Evolutionary conservation across 306 rosid species (phyloP).

Genomic region (Vicia sativa): DNA sequence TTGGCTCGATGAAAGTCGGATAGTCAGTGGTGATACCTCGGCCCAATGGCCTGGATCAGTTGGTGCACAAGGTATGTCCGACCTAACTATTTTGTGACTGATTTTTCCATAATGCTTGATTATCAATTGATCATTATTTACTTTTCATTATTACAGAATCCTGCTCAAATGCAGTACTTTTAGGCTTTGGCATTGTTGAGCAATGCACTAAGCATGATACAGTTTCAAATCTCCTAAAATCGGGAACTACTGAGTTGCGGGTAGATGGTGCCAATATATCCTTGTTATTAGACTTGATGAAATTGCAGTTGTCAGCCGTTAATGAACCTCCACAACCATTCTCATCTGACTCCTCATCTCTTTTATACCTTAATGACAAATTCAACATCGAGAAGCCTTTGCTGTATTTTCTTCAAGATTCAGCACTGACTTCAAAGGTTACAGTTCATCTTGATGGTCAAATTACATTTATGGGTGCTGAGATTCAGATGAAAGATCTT

Average conservation of each 20-base stretch:
- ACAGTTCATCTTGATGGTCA: constrained; percentile 69
- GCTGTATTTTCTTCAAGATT: constrained; percentile 60
- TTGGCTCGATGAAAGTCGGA: constrained; percentile 44
- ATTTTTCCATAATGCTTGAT: constrained; percentile 3
- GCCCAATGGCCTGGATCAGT: constrained; percentile 48
- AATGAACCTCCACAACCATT: constrained; percentile 42
- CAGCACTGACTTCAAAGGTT: constrained; percentile 60
- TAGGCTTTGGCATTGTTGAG: constrained; percentile 69
- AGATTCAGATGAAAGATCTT: constrained; percentile 72
- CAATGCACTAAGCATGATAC: constrained; percentile 61
- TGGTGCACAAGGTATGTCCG: constrained; percentile 59
- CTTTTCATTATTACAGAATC: constrained; percentile 52
- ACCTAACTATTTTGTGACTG: constrained; percentile 28
- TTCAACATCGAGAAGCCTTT: constrained; percentile 54
- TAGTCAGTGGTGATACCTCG: constrained; percentile 45
- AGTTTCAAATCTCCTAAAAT: constrained; percentile 56
- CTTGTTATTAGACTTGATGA: constrained; percentile 52
- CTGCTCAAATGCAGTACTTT: constrained; percentile 50
- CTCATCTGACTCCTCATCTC: constrained; percentile 41
- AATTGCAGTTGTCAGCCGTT: constrained; percentile 47
- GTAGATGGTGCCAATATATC: constrained; percentile 51
- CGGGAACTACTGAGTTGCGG: constrained; percentile 56
- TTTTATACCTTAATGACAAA: constrained; percentile 55
- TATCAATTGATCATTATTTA: constrained; percentile 13
- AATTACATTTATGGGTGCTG: constrained; percentile 58